Base-by-base conservation (phyloP, 495 filamentous ascomycete genomes). In the Penicillium bialowiezense region DNA sequence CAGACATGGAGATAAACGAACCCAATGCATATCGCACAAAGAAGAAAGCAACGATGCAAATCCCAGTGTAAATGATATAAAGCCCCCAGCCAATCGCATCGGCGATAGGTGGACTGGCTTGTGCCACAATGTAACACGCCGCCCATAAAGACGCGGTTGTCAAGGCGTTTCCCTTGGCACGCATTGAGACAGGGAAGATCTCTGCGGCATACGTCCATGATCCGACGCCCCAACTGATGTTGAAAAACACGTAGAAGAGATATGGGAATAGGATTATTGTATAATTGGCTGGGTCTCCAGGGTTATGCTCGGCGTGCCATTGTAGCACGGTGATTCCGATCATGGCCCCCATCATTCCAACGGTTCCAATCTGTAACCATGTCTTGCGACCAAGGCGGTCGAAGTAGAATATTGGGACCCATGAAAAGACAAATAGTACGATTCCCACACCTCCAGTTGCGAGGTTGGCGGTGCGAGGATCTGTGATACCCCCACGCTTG, bases 171-270 rank as follows among this genome's bases (percentile, higher is more conserved):
- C 58, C 60, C 40, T 62, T 67, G 36, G 58, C 58, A 13, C 60
- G 55, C 49, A 64, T 62, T 2, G 55, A 61, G 17, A 64, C 42
- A 18, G 56, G 54, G 34, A 63, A 63, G 26, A 60, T 63, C 29
- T 63, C 59, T 1, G 56, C 59, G 2, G 59, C 48, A 21, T 60
- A 54, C 2, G 56, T 55, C 51, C 50, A 59, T 13, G 49, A 50
- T 26, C 39, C 49, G 7, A 64, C 60, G 7, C 55, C 59, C 62
- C 63, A 58, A 46, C 52, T 50, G 35, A 64, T 55, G 24, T 89
- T 51, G 85, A 87, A 64, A 86, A 90, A 67, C 12, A 87, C 65
- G 52, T 89, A 84, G 59, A 88, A 91, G 20, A 90, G 71, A 81
- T 86, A 90, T 42, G 89, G 82, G 78, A 90, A 88, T 56, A 70